These are phyloP conservation scores for Trypanosoma mega DNA, from an alignment of 208 protist species.

Conservation along the genomic window DNA sequence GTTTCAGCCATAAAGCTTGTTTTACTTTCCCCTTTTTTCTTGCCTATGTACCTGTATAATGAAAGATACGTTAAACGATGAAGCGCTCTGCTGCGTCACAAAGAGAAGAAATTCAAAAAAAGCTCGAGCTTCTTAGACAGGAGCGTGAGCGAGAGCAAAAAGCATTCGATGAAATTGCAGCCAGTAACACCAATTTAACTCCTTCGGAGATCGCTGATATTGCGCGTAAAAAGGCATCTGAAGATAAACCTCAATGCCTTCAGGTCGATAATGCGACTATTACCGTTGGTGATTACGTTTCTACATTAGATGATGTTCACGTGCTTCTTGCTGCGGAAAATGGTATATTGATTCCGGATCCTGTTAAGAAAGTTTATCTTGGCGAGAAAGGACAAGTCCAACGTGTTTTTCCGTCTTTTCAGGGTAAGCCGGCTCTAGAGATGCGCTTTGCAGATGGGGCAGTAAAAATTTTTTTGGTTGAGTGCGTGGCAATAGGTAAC, in stretches of 20 bases:
- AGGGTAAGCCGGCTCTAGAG: conserved; percentile 79
- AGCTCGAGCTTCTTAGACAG: conserved; percentile 59
- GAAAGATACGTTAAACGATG: too few relatives aligned
- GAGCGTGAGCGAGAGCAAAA: conserved; percentile 57
- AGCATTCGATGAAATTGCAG: conserved; percentile 60
- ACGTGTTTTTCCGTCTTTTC: conserved; percentile 62
- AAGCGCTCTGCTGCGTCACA: conserved; percentile 31
- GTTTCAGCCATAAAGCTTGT: not conserved
- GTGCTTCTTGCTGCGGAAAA: conserved; percentile 44
- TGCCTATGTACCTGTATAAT: not conserved
- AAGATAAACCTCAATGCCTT: conserved; percentile 28
- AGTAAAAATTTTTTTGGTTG: conserved; percentile 69
- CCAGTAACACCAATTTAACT: conserved; percentile 32
- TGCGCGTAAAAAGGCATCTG: conserved; percentile 38
- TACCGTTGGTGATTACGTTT: conserved; percentile 51
- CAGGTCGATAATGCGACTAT: conserved; percentile 37
- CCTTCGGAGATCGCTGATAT: conserved; percentile 51
- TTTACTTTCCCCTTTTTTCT: conserved; percentile 13
- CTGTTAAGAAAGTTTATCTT: conserved; percentile 80
- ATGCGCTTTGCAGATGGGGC: conserved; percentile 82
- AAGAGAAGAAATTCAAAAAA: conserved; percentile 71
- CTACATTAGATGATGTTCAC: conserved; percentile 50
- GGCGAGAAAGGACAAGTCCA: conserved; percentile 68
- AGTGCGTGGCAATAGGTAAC: conserved; percentile 51
- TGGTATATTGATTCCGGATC: conserved; percentile 57